A percentile compares a stretch with the other conserved stretches of the same genome.
Evolutionary conservation across 495 filamentous ascomycete species (phyloP).

Genomic region (Echria macrotheca): DNA sequence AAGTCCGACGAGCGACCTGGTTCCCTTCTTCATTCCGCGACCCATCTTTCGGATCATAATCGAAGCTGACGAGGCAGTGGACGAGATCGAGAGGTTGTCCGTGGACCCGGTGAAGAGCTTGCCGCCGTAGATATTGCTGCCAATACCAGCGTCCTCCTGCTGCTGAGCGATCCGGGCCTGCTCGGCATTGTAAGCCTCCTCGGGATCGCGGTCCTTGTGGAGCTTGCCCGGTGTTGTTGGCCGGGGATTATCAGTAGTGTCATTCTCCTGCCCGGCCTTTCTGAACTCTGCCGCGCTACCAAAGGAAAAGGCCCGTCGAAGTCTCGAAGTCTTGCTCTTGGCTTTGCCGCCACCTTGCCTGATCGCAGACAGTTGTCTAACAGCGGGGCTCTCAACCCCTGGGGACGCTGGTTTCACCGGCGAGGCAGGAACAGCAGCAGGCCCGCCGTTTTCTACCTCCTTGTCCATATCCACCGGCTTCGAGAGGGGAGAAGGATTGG

Average conservation of each 20-base stretch:
- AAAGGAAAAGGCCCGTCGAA: conserved; percentile 94
- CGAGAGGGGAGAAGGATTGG: conserved; percentile 81
- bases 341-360: conserved; percentile 63
- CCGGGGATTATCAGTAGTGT: conserved; percentile 45
- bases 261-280: conserved; percentile 61
- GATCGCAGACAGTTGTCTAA: conserved; percentile 73
- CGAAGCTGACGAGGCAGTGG: conserved; percentile 94
- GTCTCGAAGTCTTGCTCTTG: conserved; percentile 79
- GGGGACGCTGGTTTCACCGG: conserved; percentile 29
- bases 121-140: conserved; percentile 91
- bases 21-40: conserved; percentile 89
- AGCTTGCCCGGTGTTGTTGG: conserved; percentile 54
- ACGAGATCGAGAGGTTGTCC: conserved; percentile 94
- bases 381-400: conserved; percentile 61
- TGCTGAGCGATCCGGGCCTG: conserved; percentile 85
- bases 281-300: conserved; percentile 90
- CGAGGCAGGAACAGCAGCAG: conserved; percentile 24
- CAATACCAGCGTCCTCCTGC: conserved; percentile 87
- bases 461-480: conserved; percentile 64
- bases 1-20: conserved; percentile 83
- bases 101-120: conserved; percentile 86
- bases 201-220: conserved; percentile 68
- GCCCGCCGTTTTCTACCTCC: conserved; percentile 27
- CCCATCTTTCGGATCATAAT: conserved; percentile 99
- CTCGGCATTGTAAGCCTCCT: conserved; percentile 62